A percentile compares a stretch with the other conserved stretches of the same genome.
Conservation (phyloP, 108 stramenopile species). For the Craspedostauros australis region DNA sequence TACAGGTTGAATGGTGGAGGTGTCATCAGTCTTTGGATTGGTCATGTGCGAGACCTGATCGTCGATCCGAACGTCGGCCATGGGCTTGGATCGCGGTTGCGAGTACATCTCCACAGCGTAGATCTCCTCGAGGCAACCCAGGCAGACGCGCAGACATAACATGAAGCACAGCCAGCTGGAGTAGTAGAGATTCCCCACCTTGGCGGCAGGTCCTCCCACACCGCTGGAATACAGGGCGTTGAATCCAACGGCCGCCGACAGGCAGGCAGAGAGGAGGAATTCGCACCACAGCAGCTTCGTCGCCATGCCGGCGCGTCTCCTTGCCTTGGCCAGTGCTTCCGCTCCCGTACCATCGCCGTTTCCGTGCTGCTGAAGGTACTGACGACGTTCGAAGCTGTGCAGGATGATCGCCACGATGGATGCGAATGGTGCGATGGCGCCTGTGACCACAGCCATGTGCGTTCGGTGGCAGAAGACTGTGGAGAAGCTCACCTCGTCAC, state of each 20-base stretch:
- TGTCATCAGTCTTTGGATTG: no score
- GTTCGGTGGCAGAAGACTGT: conserved; percentile 24
- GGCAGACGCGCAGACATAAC: conserved; percentile 28
- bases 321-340: conserved; percentile 1
- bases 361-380: background rate
- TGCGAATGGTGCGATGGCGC: conserved; percentile 13
- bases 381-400: conserved; percentile 11
- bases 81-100: no score
- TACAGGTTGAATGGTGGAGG: no score
- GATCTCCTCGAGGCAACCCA: conserved; percentile 46
- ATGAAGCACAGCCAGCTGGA: conserved; percentile 35
- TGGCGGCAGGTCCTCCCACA: conserved; percentile 42
- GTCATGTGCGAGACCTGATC: no score
- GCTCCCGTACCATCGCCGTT: background rate
- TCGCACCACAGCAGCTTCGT: conserved; percentile 13
- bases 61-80: no score
- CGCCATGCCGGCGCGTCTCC: conserved; percentile 10
- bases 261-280: conserved; percentile 21
- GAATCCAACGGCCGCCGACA: conserved; percentile 18
- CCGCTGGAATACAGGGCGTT: conserved; percentile 38
- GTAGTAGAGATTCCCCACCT: conserved; percentile 49
- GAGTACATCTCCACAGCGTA: no score
- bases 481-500: conserved; percentile 3
- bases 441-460: conserved; percentile 13
- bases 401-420: conserved; percentile 22